Conservation (phyloP, 805 yeast genomes). For the Blastobotrys peoriensis region DNA sequence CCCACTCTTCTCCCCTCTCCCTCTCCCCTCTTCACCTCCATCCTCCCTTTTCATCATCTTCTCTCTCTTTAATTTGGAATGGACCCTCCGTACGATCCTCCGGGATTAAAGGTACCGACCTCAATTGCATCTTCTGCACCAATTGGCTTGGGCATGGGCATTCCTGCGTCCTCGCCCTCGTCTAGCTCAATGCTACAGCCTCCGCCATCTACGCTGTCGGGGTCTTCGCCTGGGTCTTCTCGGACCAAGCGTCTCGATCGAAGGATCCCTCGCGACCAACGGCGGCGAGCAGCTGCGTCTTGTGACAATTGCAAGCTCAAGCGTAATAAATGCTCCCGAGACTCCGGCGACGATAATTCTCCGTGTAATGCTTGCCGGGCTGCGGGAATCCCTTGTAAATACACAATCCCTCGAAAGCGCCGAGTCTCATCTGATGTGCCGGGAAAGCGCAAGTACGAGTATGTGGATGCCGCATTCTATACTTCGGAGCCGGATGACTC, state of each 20-base stretch:
- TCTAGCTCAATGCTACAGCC: neutral
- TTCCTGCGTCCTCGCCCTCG: neutral
- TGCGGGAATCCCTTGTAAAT: constrained; percentile 2
- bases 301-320: constrained; percentile 7
- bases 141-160: neutral
- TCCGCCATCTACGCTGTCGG: neutral
- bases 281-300: constrained; percentile 6
- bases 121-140: neutral
- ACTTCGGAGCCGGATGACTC: neutral
- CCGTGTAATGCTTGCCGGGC: constrained; percentile 6
- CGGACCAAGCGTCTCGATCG: constrained; percentile 2
- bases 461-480: constrained; percentile 5
- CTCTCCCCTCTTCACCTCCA: too few species aligned
- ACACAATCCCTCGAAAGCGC: constrained; percentile 7
- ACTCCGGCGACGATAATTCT: constrained; percentile 1
- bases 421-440: constrained; percentile 2
- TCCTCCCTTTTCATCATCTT: too few species aligned
- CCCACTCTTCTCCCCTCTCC: too few species aligned
- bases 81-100: neutral
- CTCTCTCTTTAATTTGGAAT: too few species aligned
- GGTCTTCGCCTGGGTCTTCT: neutral
- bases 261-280: constrained; percentile 4
- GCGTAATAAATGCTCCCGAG: constrained; percentile 4
- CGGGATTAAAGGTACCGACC: neutral
- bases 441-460: constrained; percentile 5